phyloP scores from a whole-genome alignment of 495 filamentous ascomycete genomes.

The Penicillium arizonense region DNA sequence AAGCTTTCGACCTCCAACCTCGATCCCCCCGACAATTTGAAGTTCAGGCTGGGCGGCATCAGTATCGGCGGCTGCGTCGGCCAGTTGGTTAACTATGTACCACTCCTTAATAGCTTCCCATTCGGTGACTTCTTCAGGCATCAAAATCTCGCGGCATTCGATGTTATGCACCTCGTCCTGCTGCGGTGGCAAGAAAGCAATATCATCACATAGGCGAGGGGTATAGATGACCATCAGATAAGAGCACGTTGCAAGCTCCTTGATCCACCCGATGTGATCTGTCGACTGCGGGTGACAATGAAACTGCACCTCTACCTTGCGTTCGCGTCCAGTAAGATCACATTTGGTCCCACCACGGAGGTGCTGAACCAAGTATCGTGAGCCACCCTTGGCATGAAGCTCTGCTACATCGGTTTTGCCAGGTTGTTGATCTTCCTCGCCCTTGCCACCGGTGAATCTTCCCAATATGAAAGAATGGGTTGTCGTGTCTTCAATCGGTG shows the following conservation, averaged over 20 bases:
- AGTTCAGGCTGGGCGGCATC: conserved; percentile 20
- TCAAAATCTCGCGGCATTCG: conserved; percentile 70
- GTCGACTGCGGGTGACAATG: conserved; percentile 82
- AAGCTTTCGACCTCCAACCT: conserved; percentile 55
- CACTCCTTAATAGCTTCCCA: conserved; percentile 56
- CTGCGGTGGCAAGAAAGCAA: conserved; percentile 86
- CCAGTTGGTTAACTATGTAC: conserved; percentile 35
- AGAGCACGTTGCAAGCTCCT: conserved; percentile 88
- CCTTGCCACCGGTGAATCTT: conserved; percentile 39
- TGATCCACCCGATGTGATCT: conserved; percentile 92
- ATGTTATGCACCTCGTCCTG: conserved; percentile 76
- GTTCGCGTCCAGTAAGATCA: conserved; percentile 82
- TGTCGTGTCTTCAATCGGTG: conserved; percentile 69
- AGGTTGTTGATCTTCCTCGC: conserved; percentile 20
- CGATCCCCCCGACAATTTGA: conserved; percentile 56
- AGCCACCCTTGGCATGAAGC: conserved; percentile 77
- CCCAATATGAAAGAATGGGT: conserved; percentile 83
- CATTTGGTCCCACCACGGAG: conserved; percentile 84
- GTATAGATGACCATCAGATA: conserved; percentile 97
- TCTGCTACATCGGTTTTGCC: conserved; percentile 50
- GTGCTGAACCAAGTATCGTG: conserved; percentile 86
- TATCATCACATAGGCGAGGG: conserved; percentile 86
- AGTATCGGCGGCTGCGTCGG: conserved; percentile 24
- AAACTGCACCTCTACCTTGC: conserved; percentile 87
- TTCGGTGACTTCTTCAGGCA: conserved; percentile 51